Evolutionary conservation across 2,329 filamentous ascomycete species (phyloP), one percentile per base, ranked within the genome.

Genomic region (Cordyceps fumosorosea): DNA sequence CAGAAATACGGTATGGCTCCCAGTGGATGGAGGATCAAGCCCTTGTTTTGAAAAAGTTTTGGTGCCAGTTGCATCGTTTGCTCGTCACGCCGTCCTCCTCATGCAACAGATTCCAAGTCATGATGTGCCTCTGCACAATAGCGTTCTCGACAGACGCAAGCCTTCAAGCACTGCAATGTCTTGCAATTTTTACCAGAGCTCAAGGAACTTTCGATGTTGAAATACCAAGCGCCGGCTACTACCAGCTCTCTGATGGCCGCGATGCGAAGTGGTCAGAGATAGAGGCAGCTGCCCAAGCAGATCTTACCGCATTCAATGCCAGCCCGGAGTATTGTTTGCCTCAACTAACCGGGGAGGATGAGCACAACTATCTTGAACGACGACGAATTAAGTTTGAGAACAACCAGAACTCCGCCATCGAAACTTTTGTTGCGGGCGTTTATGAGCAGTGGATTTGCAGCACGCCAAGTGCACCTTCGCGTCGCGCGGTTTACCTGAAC

Each of bases 111-210:
- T 61, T 61, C 20, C 58, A 61, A 45, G 26, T 50, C 1, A 48
- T 61, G 51, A 12, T 61, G 26, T 55, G 42, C 18, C 58, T 61
- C 22, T 40, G 40, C 14, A 55, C 58, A 20, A 48, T 55, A 42
- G 58, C 3, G 5, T 50, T 16, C 24, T 53, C 51, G 14, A 20
- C n/a, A 26, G 37, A n/a, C 12, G 29, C 26, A 29, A 8, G 16
- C 11, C 20, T 61, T 2, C 51, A 40, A 16, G 3, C 11, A 6
- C 3, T 61, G 14, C 58, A 61, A 14, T 22, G n/a, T 22, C 29
- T 61, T 22, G 58, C 51, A 11, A 42, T 51, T 6, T 48, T 61
- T 6, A 48, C 29, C 14, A 48, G 29, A 7, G 29, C 29, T 29
- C 29, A 5, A 29, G 29, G 8, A 29, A 4, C 1, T 29, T 6